Base-by-base conservation (phyloP, 192 early-diverging fungal species). In the Coemansia umbellata region DNA sequence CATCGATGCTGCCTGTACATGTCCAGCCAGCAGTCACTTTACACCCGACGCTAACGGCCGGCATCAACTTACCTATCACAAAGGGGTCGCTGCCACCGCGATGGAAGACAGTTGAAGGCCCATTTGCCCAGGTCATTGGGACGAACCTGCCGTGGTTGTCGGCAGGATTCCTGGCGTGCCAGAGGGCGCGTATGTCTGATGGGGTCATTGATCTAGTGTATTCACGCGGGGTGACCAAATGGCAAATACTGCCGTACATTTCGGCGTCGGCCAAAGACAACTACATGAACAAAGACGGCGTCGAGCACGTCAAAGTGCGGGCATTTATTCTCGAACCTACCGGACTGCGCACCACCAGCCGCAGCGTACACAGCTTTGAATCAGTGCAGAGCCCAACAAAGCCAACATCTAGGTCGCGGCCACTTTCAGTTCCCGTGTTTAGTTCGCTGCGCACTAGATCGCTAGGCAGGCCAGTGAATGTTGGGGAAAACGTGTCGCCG, bases 121-220 rank as follows among this genome's bases (percentile, higher is more conserved):
- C 82, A 8, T 79, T 76, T 55, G 56, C 69, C 56, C 59, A 78
- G 40, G 51, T 85, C 5, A 68, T 76, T 15, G 81, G 82, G 15
- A 78, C 75, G 37, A 87, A 84, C 58, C 68, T 82, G 28, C 68
- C 86, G 2, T 87, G 81, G 81, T 71, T 87, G 15, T 63, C 79
- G 17, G 60, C 61, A 28, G 63, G 69, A 32, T 81, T 81, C 52
- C 40, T 81, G 40, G 80, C 79, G 2, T 72, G 80, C 17, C 74
- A 77, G 14, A 42, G 31, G 21, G 66, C 78, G 14, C 70, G 77
- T n/a, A 65, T 84, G 8, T 69, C 66, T 13, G 74, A 82, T 53
- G 82, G 85, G 1, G 56, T 52, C 4, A 55, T 85, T 14, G 61
- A 81, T 48, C 50, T 82, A 32, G 63, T 82, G 36, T 85, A 66